A percentile compares a stretch with the other conserved stretches of the same genome.
Evolutionary conservation across 257 asterid genomes (phyloP).

Genomic region (Plectranthus barbatus): DNA sequence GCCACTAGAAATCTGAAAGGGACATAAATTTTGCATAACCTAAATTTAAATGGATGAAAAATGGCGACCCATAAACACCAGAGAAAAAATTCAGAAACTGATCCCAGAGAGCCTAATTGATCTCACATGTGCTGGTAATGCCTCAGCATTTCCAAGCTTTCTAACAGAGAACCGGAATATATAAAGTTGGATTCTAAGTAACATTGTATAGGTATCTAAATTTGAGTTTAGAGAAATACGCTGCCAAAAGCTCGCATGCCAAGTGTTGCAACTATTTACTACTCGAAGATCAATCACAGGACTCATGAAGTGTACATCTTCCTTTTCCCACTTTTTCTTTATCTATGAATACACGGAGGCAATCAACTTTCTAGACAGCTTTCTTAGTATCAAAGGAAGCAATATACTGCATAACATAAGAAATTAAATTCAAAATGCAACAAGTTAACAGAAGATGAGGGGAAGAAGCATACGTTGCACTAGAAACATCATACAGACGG

Average conservation of each 20-base stretch:
- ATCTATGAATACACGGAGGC: not conserved
- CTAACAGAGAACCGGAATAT: not conserved
- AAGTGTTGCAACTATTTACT: not conserved
- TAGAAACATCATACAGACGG: constrained; percentile 81
- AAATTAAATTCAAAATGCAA: not conserved
- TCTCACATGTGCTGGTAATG: not conserved
- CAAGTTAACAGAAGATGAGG: not conserved
- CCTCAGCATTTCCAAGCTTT: not conserved
- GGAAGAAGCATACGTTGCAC: constrained; percentile 68
- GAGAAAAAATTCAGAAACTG: not conserved
- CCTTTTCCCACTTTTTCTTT: not conserved
- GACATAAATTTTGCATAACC: not conserved
- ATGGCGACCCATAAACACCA: not conserved
- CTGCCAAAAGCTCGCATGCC: not conserved
- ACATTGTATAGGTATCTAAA: not conserved
- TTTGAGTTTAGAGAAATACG: not conserved
- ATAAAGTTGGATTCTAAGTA: not conserved
- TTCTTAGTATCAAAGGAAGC: not conserved
- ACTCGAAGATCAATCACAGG: not conserved
- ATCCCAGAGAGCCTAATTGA: not conserved
- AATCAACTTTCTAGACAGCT: not conserved
- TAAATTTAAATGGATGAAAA: not conserved
- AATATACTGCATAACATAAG: not conserved
- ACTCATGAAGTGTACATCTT: not conserved
- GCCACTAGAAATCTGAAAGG: not conserved